These are phyloP conservation scores for Hemerocallis citrina DNA, from an alignment of 106 monocot species.

Conservation along the genomic window DNA sequence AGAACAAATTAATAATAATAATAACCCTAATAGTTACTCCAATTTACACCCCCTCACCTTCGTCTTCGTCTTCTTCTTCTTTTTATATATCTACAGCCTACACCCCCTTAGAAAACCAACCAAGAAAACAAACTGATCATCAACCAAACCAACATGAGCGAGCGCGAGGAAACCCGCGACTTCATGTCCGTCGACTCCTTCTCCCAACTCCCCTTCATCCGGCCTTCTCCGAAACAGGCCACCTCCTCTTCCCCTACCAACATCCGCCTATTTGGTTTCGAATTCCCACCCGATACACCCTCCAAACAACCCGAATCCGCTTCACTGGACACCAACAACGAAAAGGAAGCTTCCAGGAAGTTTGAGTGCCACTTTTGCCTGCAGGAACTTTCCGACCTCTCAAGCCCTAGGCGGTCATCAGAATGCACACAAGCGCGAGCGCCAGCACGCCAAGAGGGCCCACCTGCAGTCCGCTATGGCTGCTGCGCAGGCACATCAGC, in stretches of 20 bases:
- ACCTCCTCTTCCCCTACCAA: constrained; percentile 12
- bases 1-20: no score
- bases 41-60: no score
- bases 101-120: no score
- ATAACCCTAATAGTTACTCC: no score
- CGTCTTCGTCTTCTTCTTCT: no score
- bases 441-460: constrained; percentile 75
- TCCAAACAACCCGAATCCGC: neutral
- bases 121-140: no score
- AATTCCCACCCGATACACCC: constrained; percentile 21
- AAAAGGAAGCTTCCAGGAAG: no score
- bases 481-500: constrained; percentile 8
- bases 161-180: constrained; percentile 36
- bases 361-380: constrained; percentile 99
- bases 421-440: constrained; percentile 76
- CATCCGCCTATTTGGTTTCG: constrained; percentile 56
- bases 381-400: constrained; percentile 88
- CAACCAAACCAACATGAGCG: no score
- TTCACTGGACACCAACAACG: neutral
- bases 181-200: constrained; percentile 80
- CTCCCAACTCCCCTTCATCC: constrained; percentile 88
- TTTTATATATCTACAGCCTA: no score
- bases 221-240: constrained; percentile 20
- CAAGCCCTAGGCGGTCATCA: constrained; percentile 91
- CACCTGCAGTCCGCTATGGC: constrained; percentile 73